Base-by-base conservation (phyloP, 2,329 filamentous ascomycete genomes). In the Fusarium sp. region DNA sequence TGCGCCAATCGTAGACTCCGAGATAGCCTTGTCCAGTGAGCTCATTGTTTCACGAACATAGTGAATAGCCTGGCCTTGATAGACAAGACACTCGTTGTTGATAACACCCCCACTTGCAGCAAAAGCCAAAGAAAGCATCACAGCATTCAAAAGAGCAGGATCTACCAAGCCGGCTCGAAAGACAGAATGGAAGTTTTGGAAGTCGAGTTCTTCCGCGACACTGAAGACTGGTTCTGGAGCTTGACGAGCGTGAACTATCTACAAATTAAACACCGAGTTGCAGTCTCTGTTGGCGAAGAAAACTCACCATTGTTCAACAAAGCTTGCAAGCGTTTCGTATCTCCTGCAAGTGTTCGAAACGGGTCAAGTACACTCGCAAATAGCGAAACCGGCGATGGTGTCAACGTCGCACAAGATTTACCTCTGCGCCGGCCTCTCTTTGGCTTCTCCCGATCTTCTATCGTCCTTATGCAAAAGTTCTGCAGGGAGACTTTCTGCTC, bases 51-150 rank as follows among this genome's bases (percentile, higher is more conserved):
- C 32, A 5, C 80, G 75, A 51, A 83, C 75, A 10, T 56, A 70
- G 6, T 66, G 67, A 2, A 82, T 56, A 0, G 78, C 75, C 17
- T 77, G 59, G 17, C 66, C 71, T 41, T 78, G 78, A 35, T 82
- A 82, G 1, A 62, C 46, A 1, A 83, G 77, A 50, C 70, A 80
- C 32, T 82, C 76, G 1, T 44, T 46, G 23, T 78, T 68, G 1
- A 79, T 71, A 2, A 56, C 60, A 3, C 69, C 70, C 3, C 51
- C 47, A 4, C 72, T 73, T 1, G 60, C 69, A 2, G 77, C 72
- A n/a, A 79, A 79, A 11, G 72, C 53, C 43, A 81, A 73, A 0
- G 80, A 76, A n/a, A 82, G 74, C 77, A 82, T 79, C 11, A 78
- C 65, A 0, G 81, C 80, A 59, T 74, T 80, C 2, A 78, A 43